These are phyloP conservation scores for Glycine tomentella DNA, from an alignment of 306 rosid species.

Conservation along the genomic window DNA sequence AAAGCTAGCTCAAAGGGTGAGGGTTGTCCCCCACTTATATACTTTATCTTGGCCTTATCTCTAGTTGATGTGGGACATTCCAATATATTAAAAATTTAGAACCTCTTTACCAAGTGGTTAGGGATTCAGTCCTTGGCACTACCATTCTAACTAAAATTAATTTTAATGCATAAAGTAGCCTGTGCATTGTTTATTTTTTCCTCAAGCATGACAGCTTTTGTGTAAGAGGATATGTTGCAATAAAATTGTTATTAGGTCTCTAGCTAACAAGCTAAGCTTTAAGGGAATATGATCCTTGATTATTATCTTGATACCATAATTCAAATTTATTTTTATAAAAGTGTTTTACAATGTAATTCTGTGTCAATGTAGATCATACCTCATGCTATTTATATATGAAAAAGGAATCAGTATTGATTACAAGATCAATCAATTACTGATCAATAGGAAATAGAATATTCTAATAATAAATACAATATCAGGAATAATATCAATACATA, in stretches of 20 bases:
- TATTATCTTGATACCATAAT: conserved; percentile 29
- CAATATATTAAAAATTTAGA: background rate
- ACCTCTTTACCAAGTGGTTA: conserved; percentile 1
- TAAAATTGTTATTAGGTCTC: conserved; percentile 27
- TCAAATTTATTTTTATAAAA: conserved; percentile 34
- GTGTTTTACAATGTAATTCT: too few species aligned
- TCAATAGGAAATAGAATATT: too few species aligned
- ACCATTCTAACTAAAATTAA: conserved; percentile 18
- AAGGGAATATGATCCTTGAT: conserved; percentile 3
- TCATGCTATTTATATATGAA: too few species aligned
- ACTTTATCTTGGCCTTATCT: too few species aligned
- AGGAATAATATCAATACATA: too few species aligned
- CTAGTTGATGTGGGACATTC: too few species aligned
- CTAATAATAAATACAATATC: too few species aligned
- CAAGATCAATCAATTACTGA: too few species aligned
- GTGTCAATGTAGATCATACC: too few species aligned
- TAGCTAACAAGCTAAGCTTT: conserved; percentile 22
- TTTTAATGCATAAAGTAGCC: conserved; percentile 3
- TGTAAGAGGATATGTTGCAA: background rate
- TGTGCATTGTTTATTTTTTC: background rate
- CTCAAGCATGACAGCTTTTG: background rate
- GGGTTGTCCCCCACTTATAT: too few species aligned
- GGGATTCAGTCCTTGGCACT: conserved; percentile 11
- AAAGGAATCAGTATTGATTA: too few species aligned
- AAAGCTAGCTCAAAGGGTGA: too few species aligned